Conservation (phyloP, 768 basidiomycete species). For the Kwoniella dendrophila region DNA sequence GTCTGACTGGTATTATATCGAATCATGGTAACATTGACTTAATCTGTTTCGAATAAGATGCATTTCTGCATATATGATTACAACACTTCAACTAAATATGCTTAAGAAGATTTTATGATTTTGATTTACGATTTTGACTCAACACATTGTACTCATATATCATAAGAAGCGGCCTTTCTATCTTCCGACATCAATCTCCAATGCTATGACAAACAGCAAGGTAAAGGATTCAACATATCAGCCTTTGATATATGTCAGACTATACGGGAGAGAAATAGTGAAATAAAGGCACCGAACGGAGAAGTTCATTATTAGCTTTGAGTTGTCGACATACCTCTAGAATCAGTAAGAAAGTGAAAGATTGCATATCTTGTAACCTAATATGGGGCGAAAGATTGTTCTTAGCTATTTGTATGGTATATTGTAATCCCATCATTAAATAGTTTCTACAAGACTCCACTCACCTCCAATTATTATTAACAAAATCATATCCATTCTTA, state of each 20-base stretch:
- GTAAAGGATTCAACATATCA: not conserved
- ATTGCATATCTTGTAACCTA: conserved; percentile 50
- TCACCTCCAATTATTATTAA: conserved; percentile 44
- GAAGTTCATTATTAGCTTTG: not conserved
- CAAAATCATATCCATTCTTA: conserved; percentile 36
- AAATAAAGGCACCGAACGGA: not conserved
- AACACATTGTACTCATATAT: not conserved
- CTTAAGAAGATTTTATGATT: too few relatives aligned
- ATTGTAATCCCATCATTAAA: too few relatives aligned
- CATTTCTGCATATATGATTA: too few relatives aligned
- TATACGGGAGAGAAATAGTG: not conserved
- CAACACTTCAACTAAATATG: too few relatives aligned
- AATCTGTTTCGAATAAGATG: too few relatives aligned
- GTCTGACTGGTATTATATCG: too few relatives aligned
- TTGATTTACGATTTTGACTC: too few relatives aligned
- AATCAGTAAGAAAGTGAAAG: conserved; percentile 42
- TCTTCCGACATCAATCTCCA: conserved; percentile 43
- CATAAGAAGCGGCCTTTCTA: conserved; percentile 25
- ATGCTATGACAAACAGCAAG: conserved; percentile 7
- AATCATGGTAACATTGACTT: too few relatives aligned
- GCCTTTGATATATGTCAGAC: too few relatives aligned
- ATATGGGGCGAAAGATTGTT: not conserved
- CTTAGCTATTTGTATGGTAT: too few relatives aligned
- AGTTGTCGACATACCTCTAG: conserved; percentile 40
- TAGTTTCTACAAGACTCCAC: conserved; percentile 3